phyloP scores from a whole-genome alignment of 768 basidiomycete species.

The Suillus discolor region DNA sequence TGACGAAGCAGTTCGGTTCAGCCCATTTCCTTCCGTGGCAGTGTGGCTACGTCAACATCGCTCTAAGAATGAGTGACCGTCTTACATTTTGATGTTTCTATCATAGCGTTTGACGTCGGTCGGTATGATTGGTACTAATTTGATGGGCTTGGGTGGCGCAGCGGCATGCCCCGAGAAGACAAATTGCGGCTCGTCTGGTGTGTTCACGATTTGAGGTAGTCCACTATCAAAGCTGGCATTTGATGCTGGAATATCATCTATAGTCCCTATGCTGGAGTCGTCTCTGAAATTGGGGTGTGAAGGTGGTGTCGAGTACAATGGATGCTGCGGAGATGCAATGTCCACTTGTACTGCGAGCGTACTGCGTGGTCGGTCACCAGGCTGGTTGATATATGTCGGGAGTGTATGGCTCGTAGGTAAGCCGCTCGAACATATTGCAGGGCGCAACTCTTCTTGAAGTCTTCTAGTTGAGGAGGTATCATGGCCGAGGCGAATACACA shows the following conservation, averaged over 20 bases:
- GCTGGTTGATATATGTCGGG: too few relatives aligned
- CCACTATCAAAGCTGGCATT: not conserved
- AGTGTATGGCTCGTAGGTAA: not conserved
- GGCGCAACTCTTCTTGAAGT: not conserved
- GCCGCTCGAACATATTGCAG: not conserved
- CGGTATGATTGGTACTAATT: not conserved
- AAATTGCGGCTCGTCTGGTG: too few relatives aligned
- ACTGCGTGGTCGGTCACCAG: not conserved
- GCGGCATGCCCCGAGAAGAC: not conserved
- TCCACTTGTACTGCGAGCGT: not conserved
- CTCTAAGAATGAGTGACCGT: not conserved
- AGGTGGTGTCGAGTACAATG: not conserved
- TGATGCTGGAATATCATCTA: not conserved
- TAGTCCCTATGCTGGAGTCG: not conserved
- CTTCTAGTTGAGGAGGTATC: not conserved
- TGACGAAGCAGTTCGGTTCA: not conserved
- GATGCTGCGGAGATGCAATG: not conserved
- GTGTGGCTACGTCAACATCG: not conserved
- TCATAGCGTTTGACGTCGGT: not conserved
- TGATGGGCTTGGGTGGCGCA: accelerated
- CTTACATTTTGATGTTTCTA: not conserved
- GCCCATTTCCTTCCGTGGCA: conserved; percentile 1
- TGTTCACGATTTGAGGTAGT: too few relatives aligned
- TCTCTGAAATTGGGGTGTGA: too few relatives aligned
- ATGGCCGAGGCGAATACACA: not conserved